Evolutionary conservation across 2,329 filamentous ascomycete genomes (phyloP).

Genomic region (Cercospora sesami): DNA sequence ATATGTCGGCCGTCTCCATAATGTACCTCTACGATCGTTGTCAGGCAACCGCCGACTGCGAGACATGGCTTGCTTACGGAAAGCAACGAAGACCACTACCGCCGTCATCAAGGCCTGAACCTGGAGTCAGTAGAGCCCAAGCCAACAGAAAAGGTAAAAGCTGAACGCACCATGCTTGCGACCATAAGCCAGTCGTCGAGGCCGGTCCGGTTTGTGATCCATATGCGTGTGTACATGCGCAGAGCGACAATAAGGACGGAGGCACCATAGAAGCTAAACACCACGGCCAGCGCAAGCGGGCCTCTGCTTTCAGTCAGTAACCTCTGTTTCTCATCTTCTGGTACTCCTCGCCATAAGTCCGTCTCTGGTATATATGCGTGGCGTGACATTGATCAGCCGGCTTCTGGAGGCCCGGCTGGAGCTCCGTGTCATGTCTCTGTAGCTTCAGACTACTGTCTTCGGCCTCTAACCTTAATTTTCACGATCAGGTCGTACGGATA

Average conservation of each 20-base stretch:
- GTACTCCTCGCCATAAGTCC: background rate
- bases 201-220: background rate
- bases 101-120: background rate
- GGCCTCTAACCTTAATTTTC: background rate
- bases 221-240: background rate
- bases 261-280: background rate
- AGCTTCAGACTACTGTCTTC: background rate
- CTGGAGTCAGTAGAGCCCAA: background rate
- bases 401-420: background rate
- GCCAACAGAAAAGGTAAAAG: background rate
- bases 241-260: background rate
- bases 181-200: background rate
- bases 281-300: background rate
- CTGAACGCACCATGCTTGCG: background rate
- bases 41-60: background rate
- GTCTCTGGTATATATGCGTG: background rate
- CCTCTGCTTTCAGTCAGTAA: background rate
- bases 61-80: background rate
- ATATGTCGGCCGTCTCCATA: background rate
- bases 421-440: background rate
- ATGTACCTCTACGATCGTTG: background rate
- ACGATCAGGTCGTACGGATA: background rate
- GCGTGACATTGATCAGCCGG: background rate
- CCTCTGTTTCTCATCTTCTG: background rate
- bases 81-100: background rate